Percentiles rank a stretch among this genome's conserved stretches.
phyloP scores from a whole-genome alignment of 176 grass and related monocot genomes.

The Elymus sibiricus region DNA sequence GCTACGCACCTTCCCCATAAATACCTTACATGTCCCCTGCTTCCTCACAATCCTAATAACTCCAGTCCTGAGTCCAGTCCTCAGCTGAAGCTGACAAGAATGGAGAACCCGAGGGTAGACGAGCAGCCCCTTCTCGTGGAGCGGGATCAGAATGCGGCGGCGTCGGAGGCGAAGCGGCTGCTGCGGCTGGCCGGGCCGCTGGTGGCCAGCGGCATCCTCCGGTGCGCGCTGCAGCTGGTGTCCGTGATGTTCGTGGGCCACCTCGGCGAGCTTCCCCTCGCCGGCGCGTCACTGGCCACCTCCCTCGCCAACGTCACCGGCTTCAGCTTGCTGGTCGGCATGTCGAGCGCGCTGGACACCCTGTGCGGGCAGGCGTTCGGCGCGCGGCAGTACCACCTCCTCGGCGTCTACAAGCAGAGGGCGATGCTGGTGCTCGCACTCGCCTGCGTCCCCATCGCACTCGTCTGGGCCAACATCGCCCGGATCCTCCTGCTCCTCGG shows the following conservation, averaged over 20 bases:
- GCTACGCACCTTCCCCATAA: background rate
- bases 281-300: conserved; percentile 43
- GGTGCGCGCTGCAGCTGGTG: conserved; percentile 27
- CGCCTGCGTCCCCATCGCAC: conserved; percentile 31
- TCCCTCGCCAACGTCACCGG: conserved; percentile 50
- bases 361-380: conserved; percentile 63
- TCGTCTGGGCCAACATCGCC: conserved; percentile 29
- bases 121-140: background rate
- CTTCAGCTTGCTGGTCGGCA: conserved; percentile 41
- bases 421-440: conserved; percentile 18
- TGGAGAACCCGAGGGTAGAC: background rate
- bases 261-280: conserved; percentile 44
- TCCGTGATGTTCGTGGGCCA: conserved; percentile 55
- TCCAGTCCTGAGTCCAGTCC: background rate
- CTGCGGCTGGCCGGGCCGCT: conserved; percentile 31
- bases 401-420: conserved; percentile 26
- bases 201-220: conserved; percentile 34
- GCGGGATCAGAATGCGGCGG: background rate
- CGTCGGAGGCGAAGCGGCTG: conserved; percentile 19
- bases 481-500: conserved; percentile 46
- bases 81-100: background rate
- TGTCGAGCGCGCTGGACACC: conserved; percentile 29
- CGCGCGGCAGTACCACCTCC: conserved; percentile 39
- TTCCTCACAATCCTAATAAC: background rate
- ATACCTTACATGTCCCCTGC: background rate